Percentiles rank a stretch among this genome's conserved stretches.
These are phyloP conservation scores for Stylonectria norvegica DNA, from an alignment of 2,329 filamentous ascomycete species.

Conservation along the genomic window DNA sequence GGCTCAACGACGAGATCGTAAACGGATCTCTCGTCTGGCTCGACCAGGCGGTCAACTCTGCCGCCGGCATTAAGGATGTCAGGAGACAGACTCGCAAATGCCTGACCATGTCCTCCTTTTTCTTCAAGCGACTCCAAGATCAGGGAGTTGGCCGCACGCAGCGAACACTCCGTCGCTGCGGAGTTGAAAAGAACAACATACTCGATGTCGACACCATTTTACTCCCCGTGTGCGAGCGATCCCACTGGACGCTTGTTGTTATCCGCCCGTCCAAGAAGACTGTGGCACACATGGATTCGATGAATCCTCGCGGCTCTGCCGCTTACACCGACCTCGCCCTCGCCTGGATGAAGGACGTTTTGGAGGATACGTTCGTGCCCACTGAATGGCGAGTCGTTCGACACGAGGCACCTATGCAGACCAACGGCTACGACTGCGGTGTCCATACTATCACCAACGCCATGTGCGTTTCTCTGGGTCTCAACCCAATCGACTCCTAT, in stretches of 20 bases:
- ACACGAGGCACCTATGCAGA: constrained; percentile 54
- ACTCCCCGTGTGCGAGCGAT: constrained; percentile 62
- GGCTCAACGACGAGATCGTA: constrained; percentile 77
- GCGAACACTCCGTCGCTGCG: constrained; percentile 54
- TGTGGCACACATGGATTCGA: constrained; percentile 68
- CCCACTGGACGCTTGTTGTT: constrained; percentile 71
- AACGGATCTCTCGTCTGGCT: constrained; percentile 63
- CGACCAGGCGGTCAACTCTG: constrained; percentile 55
- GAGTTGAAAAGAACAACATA: constrained; percentile 58
- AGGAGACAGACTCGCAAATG: constrained; percentile 53
- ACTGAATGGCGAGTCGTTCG: constrained; percentile 58
- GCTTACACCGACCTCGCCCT: constrained; percentile 42
- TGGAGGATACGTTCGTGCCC: constrained; percentile 50
- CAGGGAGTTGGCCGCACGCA: constrained; percentile 47
- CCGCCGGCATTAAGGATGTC: constrained; percentile 49
- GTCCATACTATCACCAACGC: constrained; percentile 73
- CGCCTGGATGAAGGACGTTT: constrained; percentile 55
- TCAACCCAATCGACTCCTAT: constrained; percentile 51
- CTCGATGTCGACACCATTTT: constrained; percentile 64
- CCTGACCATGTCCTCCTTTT: constrained; percentile 62
- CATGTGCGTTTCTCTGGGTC: constrained; percentile 55
- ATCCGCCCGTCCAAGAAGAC: constrained; percentile 58
- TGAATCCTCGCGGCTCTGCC: constrained; percentile 43
- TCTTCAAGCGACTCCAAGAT: constrained; percentile 54
- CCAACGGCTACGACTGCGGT: constrained; percentile 72